Evolutionary conservation across 2,329 filamentous ascomycete species (phyloP), one percentile per base, ranked within the genome.

Genomic region (Clonostachys rosea): DNA sequence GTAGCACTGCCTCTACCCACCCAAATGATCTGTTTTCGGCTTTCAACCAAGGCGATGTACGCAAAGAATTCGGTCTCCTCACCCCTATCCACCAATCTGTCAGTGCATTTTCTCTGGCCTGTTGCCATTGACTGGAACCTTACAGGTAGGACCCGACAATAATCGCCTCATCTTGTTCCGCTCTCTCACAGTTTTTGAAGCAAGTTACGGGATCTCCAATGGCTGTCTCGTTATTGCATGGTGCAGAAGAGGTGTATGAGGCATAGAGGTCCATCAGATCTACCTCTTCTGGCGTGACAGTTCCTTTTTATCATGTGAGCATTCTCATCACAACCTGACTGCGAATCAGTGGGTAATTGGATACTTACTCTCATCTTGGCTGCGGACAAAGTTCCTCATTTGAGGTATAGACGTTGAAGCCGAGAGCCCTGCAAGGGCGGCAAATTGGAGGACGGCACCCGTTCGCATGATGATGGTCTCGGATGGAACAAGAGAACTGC

Each of bases 1-100:
- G 76, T 79, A 49, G 64, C 61, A 43, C 75, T 79, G 53, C 84
- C 84, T 36, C 81, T 76, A 64, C 84, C 72, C 34, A 79, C 70
- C 39, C 84, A 60, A 42, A 87, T 76, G 49, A 87, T 80, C 48
- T 78, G 66, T 47, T 71, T 55, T 52, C 69, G 71, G 17, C 58
- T 59, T 16, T 66, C 52, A 58, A 84, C 79, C 17, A 71, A 63
- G 20, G 74, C 70, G 20, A 82, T 68, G 48, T 77, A 78, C 47
- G 75, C 79, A 34, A 70, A 62, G 41, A 75, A 67, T 47, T 74
- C 74, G 3, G 74, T 71, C 24, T 56, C 24, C 10, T 50, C 42
- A 6, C 68, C 73, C 24, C 72, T 76, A 42, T 5, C 11, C 17
- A 18, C 12, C 7, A 30, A 10, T 9, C 8, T 18, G 36, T 39